phyloP scores from a whole-genome alignment of 495 filamentous ascomycete genomes.

The Xylaria acuta region DNA sequence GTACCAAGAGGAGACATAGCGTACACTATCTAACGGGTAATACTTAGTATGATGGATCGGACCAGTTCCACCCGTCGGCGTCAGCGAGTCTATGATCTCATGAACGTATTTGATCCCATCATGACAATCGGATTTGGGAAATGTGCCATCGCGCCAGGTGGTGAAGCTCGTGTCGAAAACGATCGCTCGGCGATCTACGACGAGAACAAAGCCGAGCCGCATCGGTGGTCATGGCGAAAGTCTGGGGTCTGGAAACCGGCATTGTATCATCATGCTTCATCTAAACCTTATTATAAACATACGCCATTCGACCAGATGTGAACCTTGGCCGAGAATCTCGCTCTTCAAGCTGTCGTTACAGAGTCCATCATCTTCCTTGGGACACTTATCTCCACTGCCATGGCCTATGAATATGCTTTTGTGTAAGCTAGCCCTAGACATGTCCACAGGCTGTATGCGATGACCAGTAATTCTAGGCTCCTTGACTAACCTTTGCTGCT shows the following conservation, averaged over 20 bases:
- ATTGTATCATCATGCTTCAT: slow-evolving; percentile 18
- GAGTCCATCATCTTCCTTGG: slow-evolving; percentile 3
- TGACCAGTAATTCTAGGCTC: background rate
- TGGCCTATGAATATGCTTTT: slow-evolving; percentile 72
- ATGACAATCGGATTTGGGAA: background rate
- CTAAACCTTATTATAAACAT: slow-evolving; percentile 22
- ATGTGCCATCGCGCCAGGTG: background rate
- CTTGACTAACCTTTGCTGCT: slow-evolving; percentile 7
- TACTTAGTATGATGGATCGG: background rate
- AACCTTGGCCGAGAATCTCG: background rate
- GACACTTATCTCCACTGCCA: slow-evolving; percentile 36
- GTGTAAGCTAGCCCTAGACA: slow-evolving; percentile 57
- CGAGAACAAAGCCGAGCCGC: background rate
- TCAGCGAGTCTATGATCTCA: slow-evolving; percentile 15
- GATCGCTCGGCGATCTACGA: slow-evolving; percentile 4
- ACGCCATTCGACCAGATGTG: background rate
- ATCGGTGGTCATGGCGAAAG: slow-evolving; percentile 11
- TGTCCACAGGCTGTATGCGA: background rate
- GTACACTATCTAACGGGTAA: background rate
- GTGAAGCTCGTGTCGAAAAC: background rate
- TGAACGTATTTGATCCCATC: slow-evolving; percentile 4
- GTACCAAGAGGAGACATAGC: background rate
- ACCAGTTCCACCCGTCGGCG: background rate
- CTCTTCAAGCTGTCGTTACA: background rate
- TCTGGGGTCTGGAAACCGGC: background rate